Evolutionary conservation across 768 basidiomycete species (phyloP).

Genomic region (Tricholoma sp.): DNA sequence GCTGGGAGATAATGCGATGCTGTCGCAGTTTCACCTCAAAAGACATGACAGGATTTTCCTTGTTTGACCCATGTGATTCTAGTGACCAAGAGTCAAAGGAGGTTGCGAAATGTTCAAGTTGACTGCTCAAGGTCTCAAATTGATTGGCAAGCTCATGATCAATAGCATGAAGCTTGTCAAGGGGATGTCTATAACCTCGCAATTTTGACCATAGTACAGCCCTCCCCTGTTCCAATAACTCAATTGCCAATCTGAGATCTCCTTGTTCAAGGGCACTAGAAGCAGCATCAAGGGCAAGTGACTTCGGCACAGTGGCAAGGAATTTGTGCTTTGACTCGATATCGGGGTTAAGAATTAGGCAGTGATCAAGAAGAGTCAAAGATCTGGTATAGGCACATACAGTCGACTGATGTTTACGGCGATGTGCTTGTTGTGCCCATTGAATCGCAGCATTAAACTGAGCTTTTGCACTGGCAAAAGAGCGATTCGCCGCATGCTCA

Average conservation of each 20-base stretch:
- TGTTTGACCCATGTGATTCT: neutral
- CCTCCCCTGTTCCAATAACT: slow-evolving; percentile 22
- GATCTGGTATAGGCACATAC: neutral
- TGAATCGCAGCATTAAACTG: neutral
- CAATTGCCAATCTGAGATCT: neutral
- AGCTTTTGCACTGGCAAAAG: too few relatives aligned
- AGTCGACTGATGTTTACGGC: neutral
- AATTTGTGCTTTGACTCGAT: slow-evolving; percentile 6
- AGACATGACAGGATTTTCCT: neutral
- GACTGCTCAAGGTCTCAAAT: slow-evolving; percentile 17
- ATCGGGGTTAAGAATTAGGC: neutral
- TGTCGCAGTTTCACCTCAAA: slow-evolving; percentile 11
- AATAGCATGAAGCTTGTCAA: slow-evolving; percentile 17
- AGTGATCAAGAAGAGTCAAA: slow-evolving; percentile 1
- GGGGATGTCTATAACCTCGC: slow-evolving; percentile 13
- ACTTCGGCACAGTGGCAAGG: slow-evolving; percentile 1
- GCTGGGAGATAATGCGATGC: slow-evolving; percentile 5
- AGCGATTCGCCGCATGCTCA: too few relatives aligned
- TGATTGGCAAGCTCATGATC: slow-evolving; percentile 17
- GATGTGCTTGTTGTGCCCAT: neutral
- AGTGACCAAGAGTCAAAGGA: neutral
- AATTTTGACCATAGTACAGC: slow-evolving; percentile 25
- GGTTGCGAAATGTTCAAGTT: slow-evolving; percentile 4
- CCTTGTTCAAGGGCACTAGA: slow-evolving; percentile 1
- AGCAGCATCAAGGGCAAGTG: slow-evolving; percentile 4